Percentiles rank a stretch among this genome's conserved stretches.
Conservation (phyloP, 768 basidiomycete genomes). For the Clitopilus passeckerianus region DNA sequence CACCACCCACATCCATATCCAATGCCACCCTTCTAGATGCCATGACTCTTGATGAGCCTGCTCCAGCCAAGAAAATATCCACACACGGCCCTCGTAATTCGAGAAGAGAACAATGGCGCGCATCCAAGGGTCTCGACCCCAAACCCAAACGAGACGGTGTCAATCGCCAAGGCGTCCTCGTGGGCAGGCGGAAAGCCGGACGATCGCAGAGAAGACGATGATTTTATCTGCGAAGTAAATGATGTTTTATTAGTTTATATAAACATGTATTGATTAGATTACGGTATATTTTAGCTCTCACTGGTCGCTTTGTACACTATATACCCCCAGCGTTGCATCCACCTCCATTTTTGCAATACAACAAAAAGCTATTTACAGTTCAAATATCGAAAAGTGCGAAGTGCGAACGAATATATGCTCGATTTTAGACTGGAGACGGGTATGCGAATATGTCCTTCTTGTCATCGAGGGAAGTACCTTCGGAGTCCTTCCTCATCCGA, state of each 20-base stretch:
- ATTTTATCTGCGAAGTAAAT: conserved; percentile 13
- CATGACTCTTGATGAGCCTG: conserved; percentile 48
- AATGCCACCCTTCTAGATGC: conserved; percentile 29
- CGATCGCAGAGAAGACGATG: conserved; percentile 68
- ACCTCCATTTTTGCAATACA: background rate
- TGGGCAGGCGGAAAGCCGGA: conserved; percentile 62
- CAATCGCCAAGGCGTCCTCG: conserved; percentile 63
- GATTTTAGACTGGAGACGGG: background rate
- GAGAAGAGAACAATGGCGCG: conserved; percentile 77
- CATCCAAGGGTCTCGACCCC: conserved; percentile 67
- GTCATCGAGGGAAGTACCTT: background rate
- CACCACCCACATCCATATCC: background rate
- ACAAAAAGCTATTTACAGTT: background rate
- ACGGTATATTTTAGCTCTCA: background rate
- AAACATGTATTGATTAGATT: conserved; percentile 4
- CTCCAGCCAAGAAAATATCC: conserved; percentile 44
- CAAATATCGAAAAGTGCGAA: background rate
- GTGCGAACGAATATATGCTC: background rate
- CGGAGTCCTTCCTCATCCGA: background rate
- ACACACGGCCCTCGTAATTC: conserved; percentile 80
- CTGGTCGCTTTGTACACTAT: background rate
- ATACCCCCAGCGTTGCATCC: background rate
- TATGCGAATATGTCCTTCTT: background rate
- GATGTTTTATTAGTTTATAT: background rate
- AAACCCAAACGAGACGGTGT: conserved; percentile 46